A percentile compares a stretch with the other conserved stretches of the same genome.
Conservation (phyloP, 2,329 filamentous ascomycete genomes). For the Trichoderma lentiforme region DNA sequence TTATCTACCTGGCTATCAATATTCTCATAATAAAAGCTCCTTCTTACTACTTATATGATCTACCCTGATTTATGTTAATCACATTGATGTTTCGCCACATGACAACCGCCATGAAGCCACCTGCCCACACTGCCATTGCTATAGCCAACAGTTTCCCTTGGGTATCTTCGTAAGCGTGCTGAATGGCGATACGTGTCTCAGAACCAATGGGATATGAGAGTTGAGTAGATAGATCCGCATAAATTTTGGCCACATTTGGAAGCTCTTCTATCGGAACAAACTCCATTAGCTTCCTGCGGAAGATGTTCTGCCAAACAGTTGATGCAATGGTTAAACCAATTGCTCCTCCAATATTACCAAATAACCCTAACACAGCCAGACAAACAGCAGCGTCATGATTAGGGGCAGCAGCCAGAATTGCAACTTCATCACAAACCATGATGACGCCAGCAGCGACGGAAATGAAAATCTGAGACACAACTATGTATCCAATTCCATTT, state of each 20-base stretch:
- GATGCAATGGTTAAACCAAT: slow-evolving; percentile 58
- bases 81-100: slow-evolving; percentile 49
- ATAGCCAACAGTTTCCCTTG: slow-evolving; percentile 51
- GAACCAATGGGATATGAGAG: slow-evolving; percentile 49
- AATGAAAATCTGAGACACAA: slow-evolving; percentile 62
- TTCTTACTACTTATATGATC: background rate
- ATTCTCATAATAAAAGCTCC: no score
- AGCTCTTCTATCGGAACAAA: slow-evolving; percentile 46
- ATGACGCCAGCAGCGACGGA: slow-evolving; percentile 58
- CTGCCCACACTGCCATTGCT: slow-evolving; percentile 43
- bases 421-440: slow-evolving; percentile 59
- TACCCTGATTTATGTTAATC: background rate
- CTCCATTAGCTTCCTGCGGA: slow-evolving; percentile 48
- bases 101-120: slow-evolving; percentile 31
- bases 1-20: no score
- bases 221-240: slow-evolving; percentile 51
- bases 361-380: slow-evolving; percentile 59
- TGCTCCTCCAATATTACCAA: slow-evolving; percentile 57
- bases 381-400: slow-evolving; percentile 60
- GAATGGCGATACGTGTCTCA: slow-evolving; percentile 52
- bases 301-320: slow-evolving; percentile 61
- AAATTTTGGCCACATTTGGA: slow-evolving; percentile 36
- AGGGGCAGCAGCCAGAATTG: slow-evolving; percentile 55
- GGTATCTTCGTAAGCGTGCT: slow-evolving; percentile 55
- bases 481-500: slow-evolving; percentile 48